Conservation (phyloP, 2,329 filamentous ascomycete species). For the Tolypocladium capitatum region DNA sequence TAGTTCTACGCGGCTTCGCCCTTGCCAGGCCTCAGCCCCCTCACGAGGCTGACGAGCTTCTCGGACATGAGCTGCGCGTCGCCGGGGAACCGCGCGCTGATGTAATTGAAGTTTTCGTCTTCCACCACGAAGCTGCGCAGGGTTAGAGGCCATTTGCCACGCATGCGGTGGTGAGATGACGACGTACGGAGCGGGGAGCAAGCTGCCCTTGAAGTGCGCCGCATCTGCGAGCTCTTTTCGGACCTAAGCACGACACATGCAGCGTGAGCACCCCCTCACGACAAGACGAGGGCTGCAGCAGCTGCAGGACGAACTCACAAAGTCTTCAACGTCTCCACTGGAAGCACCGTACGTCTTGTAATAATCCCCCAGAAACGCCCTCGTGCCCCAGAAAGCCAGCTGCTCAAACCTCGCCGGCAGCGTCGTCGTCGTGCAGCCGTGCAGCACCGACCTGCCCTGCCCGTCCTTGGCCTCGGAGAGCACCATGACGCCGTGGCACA, state of each 20-base stretch:
- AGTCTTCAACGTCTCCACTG: slow-evolving; percentile 33
- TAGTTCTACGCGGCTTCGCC: not conserved
- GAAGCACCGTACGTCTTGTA: slow-evolving; percentile 42
- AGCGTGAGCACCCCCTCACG: not conserved
- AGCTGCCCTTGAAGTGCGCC: slow-evolving; percentile 30
- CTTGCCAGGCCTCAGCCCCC: not conserved
- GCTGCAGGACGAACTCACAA: slow-evolving; percentile 18
- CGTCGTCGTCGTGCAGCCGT: slow-evolving; percentile 33
- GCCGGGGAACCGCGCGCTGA: slow-evolving; percentile 32
- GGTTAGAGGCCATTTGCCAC: not conserved
- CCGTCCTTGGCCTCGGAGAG: slow-evolving; percentile 27
- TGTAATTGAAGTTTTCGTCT: slow-evolving; percentile 34
- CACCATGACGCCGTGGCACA: slow-evolving; percentile 41
- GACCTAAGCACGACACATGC: slow-evolving; percentile 18
- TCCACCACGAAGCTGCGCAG: slow-evolving; percentile 30
- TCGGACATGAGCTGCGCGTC: slow-evolving; percentile 21
- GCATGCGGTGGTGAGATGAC: not conserved
- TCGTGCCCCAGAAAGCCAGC: slow-evolving; percentile 33
- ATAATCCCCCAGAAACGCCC: slow-evolving; percentile 36
- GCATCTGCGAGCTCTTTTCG: slow-evolving; percentile 28
- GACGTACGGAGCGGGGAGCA: slow-evolving; percentile 28
- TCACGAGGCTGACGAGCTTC: slow-evolving; percentile 4
- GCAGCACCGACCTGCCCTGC: slow-evolving; percentile 31
- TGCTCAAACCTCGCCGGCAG: slow-evolving; percentile 36
- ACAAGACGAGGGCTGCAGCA: not conserved